Conservation (phyloP, 1,284 basidiomycete genomes). For the Ganoderma sinense region DNA sequence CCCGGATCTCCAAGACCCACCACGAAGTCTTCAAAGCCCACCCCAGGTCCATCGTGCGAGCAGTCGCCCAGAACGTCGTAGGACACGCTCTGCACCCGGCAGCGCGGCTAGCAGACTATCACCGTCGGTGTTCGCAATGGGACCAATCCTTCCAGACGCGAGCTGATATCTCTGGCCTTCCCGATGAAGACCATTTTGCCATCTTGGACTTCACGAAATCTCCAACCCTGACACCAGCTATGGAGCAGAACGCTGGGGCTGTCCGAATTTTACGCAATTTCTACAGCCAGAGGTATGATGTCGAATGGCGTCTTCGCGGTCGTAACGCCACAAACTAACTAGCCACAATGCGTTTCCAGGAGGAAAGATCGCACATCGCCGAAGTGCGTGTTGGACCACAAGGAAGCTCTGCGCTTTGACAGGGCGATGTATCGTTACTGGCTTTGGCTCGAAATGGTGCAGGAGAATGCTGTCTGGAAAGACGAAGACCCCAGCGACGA, state of each 20-base stretch:
- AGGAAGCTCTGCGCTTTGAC: conserved; percentile 42
- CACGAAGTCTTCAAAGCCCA: conserved; percentile 43
- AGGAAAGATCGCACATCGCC: conserved; percentile 42
- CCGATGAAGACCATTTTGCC: conserved; percentile 13
- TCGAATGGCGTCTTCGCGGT: too few species aligned
- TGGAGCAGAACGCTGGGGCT: conserved; percentile 34
- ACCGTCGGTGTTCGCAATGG: neutral
- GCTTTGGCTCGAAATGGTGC: conserved; percentile 27
- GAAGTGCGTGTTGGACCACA: conserved; percentile 33
- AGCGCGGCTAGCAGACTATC: conserved; percentile 35
- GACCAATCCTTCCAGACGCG: neutral
- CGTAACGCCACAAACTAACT: neutral
- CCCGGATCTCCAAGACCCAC: conserved; percentile 41
- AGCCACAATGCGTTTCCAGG: conserved; percentile 23
- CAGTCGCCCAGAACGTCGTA: conserved; percentile 44
- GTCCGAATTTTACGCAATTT: conserved; percentile 40
- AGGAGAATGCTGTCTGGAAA: conserved; percentile 5
- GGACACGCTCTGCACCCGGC: conserved; percentile 44
- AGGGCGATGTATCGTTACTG: conserved; percentile 44
- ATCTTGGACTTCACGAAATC: neutral
- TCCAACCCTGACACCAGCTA: neutral
- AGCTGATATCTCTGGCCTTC: neutral
- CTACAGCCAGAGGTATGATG: conserved; percentile 46
- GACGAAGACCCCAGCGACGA: conserved; percentile 25
- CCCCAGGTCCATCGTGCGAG: conserved; percentile 41